A percentile compares a stretch with the other conserved stretches of the same genome.
phyloP scores from a whole-genome alignment of 2,329 filamentous ascomycete genomes.

The Gnomoniopsis sp. region DNA sequence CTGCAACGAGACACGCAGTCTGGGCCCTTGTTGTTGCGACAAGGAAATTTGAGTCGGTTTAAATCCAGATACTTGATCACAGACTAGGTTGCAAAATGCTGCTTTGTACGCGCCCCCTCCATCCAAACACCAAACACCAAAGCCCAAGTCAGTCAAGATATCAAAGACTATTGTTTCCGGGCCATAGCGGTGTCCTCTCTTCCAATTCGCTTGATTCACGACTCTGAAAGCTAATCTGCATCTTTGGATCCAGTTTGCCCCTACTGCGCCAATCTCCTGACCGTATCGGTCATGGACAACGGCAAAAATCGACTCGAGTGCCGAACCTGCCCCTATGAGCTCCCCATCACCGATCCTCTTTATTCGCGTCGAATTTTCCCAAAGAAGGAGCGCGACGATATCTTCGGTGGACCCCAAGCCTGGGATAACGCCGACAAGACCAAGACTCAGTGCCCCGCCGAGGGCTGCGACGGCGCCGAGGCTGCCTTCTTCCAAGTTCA shows the following conservation, averaged over 20 bases:
- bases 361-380: constrained; percentile 82
- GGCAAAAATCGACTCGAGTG: constrained; percentile 85
- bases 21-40: too few species aligned
- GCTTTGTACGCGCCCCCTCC: constrained; percentile 50
- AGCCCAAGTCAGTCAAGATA: not conserved
- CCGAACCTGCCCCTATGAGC: constrained; percentile 91
- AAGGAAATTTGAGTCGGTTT: not conserved
- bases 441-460: constrained; percentile 75
- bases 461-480: constrained; percentile 75
- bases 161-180: not conserved
- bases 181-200: not conserved
- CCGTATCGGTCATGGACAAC: constrained; percentile 58
- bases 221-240: constrained; percentile 11
- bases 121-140: not conserved
- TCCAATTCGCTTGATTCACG: not conserved
- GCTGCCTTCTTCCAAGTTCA: constrained; percentile 97
- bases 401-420: constrained; percentile 82
- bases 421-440: constrained; percentile 92
- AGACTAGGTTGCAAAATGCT: constrained; percentile 47
- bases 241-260: constrained; percentile 62
- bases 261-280: constrained; percentile 79
- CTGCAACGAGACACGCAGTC: not conserved
- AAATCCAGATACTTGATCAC: not conserved
- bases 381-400: constrained; percentile 82
- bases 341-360: constrained; percentile 72